A percentile compares a stretch with the other conserved stretches of the same genome.
Conservation (phyloP, 805 yeast genomes). For the Brettanomyces anomalus region DNA sequence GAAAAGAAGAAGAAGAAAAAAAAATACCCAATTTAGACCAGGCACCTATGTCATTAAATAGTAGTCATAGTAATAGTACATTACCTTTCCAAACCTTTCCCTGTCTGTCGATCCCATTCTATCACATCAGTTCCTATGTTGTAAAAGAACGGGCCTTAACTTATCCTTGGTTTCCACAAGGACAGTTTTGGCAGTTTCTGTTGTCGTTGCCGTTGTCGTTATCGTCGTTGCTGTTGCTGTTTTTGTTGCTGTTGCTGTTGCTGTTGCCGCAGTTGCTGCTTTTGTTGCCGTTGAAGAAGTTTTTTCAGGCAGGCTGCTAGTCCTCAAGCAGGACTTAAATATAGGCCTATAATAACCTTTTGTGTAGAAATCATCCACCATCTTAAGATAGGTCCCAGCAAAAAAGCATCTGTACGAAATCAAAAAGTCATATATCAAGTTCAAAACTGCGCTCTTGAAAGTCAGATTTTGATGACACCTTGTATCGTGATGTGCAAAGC, state of each 20-base stretch:
- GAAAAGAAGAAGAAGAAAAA: neutral
- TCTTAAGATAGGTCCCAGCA: slow-evolving; percentile 24
- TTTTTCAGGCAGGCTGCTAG: slow-evolving; percentile 7
- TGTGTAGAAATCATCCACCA: slow-evolving; percentile 23
- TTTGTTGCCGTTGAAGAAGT: slow-evolving; percentile 6
- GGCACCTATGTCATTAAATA: too few relatives aligned
- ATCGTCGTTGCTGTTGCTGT: neutral
- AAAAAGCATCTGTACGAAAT: slow-evolving; percentile 23
- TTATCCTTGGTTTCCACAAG: too few relatives aligned
- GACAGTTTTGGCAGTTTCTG: too few relatives aligned
- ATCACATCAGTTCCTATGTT: too few relatives aligned
- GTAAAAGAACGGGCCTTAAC: too few relatives aligned
- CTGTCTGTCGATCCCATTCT: too few relatives aligned
- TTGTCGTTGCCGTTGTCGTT: neutral
- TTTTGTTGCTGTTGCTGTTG: too few relatives aligned
- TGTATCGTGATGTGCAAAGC: slow-evolving; percentile 15
- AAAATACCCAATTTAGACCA: neutral
- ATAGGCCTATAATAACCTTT: slow-evolving; percentile 23
- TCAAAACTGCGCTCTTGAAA: slow-evolving; percentile 16
- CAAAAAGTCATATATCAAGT: slow-evolving; percentile 25
- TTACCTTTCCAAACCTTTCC: too few relatives aligned
- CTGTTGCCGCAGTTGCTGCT: too few relatives aligned
- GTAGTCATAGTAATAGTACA: too few relatives aligned
- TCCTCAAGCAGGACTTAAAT: too few relatives aligned
- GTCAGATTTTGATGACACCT: slow-evolving; percentile 22